A percentile compares a stretch with the other conserved stretches of the same genome.
Conservation (phyloP, 345 rosid species). For the Erysimum cheiranthoides region DNA sequence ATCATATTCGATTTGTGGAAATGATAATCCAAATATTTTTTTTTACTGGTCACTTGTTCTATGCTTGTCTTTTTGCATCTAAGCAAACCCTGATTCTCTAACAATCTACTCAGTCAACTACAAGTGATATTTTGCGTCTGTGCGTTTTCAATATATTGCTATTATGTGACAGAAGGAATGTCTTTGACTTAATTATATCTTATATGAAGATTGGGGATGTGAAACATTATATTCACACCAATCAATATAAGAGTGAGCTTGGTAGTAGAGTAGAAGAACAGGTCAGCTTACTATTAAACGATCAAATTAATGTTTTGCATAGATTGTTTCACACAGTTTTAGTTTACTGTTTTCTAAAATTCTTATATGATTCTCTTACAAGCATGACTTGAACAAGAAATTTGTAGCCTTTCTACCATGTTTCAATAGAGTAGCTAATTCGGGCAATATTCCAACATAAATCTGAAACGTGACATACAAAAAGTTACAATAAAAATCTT, state of each 20-base stretch:
- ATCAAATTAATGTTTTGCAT: not conserved
- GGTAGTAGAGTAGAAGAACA: not conserved
- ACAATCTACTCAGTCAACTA: too few species aligned
- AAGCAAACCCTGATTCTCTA: too few species aligned
- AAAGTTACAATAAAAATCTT: conserved; percentile 23
- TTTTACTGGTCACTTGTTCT: not conserved
- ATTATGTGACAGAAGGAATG: too few species aligned
- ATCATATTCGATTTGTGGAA: not conserved
- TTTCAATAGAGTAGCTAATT: conserved; percentile 33
- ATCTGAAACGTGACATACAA: conserved; percentile 38
- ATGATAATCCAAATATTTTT: not conserved
- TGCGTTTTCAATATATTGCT: not conserved
- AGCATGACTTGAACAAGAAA: conserved; percentile 16
- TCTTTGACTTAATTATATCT: not conserved
- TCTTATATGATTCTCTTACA: conserved; percentile 17
- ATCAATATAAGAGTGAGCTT: not conserved
- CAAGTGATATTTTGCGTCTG: not conserved
- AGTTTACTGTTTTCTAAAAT: not conserved
- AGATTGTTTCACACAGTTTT: not conserved
- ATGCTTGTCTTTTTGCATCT: not conserved
- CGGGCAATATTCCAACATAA: conserved; percentile 30
- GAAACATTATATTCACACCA: not conserved
- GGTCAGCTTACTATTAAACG: not conserved
- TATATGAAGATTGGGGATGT: not conserved
- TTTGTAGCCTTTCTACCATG: conserved; percentile 34